These are phyloP conservation scores for Mortierella claussenii DNA, from an alignment of 192 early-diverging fungal species.

Conservation along the genomic window DNA sequence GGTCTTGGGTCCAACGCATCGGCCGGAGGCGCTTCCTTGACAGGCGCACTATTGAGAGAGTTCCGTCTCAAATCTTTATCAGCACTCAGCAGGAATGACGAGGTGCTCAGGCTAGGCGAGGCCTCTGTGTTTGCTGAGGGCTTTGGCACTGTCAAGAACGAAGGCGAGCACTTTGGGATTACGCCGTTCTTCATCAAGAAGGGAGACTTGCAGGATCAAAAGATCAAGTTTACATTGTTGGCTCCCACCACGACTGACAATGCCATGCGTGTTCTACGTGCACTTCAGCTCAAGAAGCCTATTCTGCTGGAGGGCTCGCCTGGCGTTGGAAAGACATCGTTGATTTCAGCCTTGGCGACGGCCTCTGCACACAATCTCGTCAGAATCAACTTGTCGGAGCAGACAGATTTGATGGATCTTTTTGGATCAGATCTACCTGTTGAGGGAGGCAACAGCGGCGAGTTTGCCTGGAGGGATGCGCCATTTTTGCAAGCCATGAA, in stretches of 20 bases:
- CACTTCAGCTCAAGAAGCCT: conserved; percentile 91
- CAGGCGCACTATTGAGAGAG: conserved; percentile 59
- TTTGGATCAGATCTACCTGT: conserved; percentile 98
- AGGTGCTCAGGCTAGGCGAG: conserved; percentile 35
- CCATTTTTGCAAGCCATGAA: conserved; percentile 98
- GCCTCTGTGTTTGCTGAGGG: conserved; percentile 52
- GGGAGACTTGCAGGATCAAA: conserved; percentile 60
- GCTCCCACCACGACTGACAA: conserved; percentile 95
- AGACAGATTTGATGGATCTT: conserved; percentile 98
- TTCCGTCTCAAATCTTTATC: conserved; percentile 62
- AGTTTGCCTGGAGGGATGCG: conserved; percentile 98
- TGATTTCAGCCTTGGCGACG: conserved; percentile 84
- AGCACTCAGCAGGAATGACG: conserved; percentile 56
- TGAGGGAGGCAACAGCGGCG: conserved; percentile 82
- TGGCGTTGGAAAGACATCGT: conserved; percentile 96
- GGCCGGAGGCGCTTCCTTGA: conserved; percentile 59
- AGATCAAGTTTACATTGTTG: conserved; percentile 81
- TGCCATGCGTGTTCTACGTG: conserved; percentile 84
- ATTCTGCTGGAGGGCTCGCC: conserved; percentile 97
- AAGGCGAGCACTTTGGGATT: conserved; percentile 70
- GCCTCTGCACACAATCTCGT: conserved; percentile 87
- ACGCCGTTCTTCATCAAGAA: conserved; percentile 83
- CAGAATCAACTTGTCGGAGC: conserved; percentile 97
- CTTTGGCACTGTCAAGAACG: conserved; percentile 37
- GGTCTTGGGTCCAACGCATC: conserved; percentile 87